Evolutionary conservation across 202 grass and related monocot genomes (phyloP), one percentile per base, ranked within the genome.

Genomic region (Zoysia matrella): DNA sequence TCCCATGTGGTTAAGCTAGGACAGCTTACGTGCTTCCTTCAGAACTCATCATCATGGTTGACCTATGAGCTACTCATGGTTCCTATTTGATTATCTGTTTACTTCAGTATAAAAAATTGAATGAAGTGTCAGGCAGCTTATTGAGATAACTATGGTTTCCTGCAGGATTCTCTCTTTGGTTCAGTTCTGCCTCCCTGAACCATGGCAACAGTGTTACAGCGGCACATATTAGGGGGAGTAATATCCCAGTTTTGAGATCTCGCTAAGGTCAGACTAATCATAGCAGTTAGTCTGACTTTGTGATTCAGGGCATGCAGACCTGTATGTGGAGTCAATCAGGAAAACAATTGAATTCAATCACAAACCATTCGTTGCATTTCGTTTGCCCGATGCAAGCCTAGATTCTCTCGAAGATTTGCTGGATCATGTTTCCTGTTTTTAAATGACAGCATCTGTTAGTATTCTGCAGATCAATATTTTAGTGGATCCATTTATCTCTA

Each of bases 391-490:
- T 71, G 64, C 44, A 79, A 51, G 63, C 79, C 75, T 90, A 86
- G 88, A 86, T 90, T 90, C 73, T 86, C 88, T 86, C 69, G 74
- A 79, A 71, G 88, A 90, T 86, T 83, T 90, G 88, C 83, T 90
- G 68, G 83, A 86, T 75, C 69, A 8, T 86, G 74, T 86, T 60
- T 62, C 22, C 41, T 11, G 9, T 63, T 75, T 72, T 80, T 74
- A 68, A 3, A 44, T 73, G 68, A 82, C 52, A 40, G 8, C 47
- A 13, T 12, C 65, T 55, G 46, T 42, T 73, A 73, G 51, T 52
- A 46, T 78, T 52, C 36, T 68, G 40, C 40, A 15, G 11, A 40
- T 65, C 5, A 51, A 47, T 77, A 81, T 47, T 72, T 0, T 22
- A 13, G 22, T 56, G 7, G 55, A 30, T 71, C 9, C 4, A 42